Evolutionary conservation across 208 protist genomes (phyloP), one percentile per base, ranked within the genome.

Genomic region (Crithidia bombi): DNA sequence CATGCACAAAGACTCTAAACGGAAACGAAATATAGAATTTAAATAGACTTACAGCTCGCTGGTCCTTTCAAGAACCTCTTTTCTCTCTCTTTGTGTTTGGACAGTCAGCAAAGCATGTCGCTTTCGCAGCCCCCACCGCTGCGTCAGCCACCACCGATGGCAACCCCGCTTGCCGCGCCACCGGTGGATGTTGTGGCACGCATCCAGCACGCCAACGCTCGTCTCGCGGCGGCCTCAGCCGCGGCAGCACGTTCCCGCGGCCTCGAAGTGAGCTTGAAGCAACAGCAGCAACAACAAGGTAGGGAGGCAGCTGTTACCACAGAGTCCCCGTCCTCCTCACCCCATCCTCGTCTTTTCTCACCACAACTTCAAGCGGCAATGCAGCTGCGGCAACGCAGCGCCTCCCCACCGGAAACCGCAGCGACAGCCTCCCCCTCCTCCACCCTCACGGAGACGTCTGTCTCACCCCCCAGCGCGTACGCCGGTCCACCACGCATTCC

Each of bases 141-240:
- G 61, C 61, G 46, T 17, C 54, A 35, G 38, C 11, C 56, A n/a
- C 36, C 21, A 28, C 7, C 50, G 25, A 35, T 25, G 23, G 2
- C 14, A 11, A 23, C 23, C 5, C 50, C 50, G 7, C 19, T 44
- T 1, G 5, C 30, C 10, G 9, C 61, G 1, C 5, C 43, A n/a
- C 3, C 58, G 0, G n/a, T 65, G 1, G 12, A 66, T 33, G 32
- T 66, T 14, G 47, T 66, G 4, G 23, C 44, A 3, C 51, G 23
- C 26, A 66, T 66, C 26, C 61, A 56, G 4, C 46, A 54, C 7
- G 61, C 61, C 46, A 56, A 66, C n/a, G 46, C 43, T 9, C 61
- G 61, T 36, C 46, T 66, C 41, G n/a, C 28, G 32, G 59, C 35
- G 23, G 1, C 35, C 3, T 14, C 54, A 23, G 36, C 39, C 26